Evolutionary conservation across 208 protist genomes (phyloP).

Genomic region (Crithidia thermophila): DNA sequence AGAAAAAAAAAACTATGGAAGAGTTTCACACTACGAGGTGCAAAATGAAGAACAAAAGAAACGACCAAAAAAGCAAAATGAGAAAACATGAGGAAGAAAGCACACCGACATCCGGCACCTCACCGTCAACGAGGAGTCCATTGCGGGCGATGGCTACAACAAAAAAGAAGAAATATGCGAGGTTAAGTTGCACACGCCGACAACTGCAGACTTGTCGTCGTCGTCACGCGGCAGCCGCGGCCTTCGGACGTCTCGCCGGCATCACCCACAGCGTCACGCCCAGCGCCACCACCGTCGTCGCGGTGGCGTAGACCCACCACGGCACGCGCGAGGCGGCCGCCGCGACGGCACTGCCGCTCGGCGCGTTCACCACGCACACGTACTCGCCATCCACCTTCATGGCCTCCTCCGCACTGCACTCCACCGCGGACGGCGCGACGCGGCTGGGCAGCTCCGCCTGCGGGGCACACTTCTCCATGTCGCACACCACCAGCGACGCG

Average conservation of each 20-base stretch:
- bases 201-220: no score
- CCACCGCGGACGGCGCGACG: not conserved
- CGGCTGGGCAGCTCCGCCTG: slow-evolving; percentile 10
- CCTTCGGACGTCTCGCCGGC: not conserved
- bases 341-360: not conserved
- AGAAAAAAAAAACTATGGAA: not conserved
- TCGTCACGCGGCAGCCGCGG: no score
- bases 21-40: not conserved
- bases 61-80: not conserved
- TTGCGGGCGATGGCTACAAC: no score
- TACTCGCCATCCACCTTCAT: slow-evolving; percentile 5
- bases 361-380: not conserved
- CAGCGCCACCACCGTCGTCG: not conserved
- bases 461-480: slow-evolving; percentile 17
- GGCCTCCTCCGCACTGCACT: not conserved
- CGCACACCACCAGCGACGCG: slow-evolving; percentile 15
- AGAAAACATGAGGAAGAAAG: not conserved
- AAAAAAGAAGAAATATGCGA: not conserved
- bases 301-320: slow-evolving; percentile 7
- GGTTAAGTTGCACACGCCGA: no score
- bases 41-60: not conserved
- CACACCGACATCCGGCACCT: no score
- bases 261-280: not conserved
- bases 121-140: no score
- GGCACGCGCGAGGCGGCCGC: not conserved